Base-by-base conservation (phyloP, 1,139 yeast genomes). In the Scheffersomyces titani region DNA sequence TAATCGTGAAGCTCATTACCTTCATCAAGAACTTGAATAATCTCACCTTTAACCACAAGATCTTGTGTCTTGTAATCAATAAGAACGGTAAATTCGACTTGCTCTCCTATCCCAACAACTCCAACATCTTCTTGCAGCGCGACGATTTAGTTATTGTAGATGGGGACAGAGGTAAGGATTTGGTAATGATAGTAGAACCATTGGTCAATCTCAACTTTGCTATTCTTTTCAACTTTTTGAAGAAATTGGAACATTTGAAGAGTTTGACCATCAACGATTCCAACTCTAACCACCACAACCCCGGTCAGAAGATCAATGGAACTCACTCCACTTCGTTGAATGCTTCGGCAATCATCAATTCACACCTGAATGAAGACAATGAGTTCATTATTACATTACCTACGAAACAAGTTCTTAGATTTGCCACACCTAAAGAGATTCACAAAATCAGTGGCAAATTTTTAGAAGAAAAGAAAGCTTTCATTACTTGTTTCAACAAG, bases 231-330 rank as follows among this genome's bases (percentile, higher is more conserved):
- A 92, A 92, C 71, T 89, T 90, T 65, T 74, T 89, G 67, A 89
- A 88, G 70, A 89, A 89, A 69, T 83, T 88, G 65, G 90, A 90
- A 65, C 96, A 90, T 69, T 80, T 88, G 60, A 90, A 90, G 69
- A 89, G 92, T 57, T 85, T 89, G 65, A 88, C 90, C 11, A 76
- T 77, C 55, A 62, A 65, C 22, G 64, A 62, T 50, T 50, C 50
- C 40, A 54, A 55, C 46, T 50, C 20, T 20, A 51, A 56, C 3
- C 55, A 57, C 49, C 60, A 60, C 21, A 55, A 57, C 20, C 59
- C 63, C 18, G 55, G 59, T 20, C 67, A 67, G 49, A 66, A 65
- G 51, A 69, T 70, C 46, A 74, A 70, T 47, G 81, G 82, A 4
- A 72, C 79, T 1, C 82, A 77, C 59, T 70, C 81, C 5, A 74